Evolutionary conservation across 2,329 filamentous ascomycete genomes (phyloP), one percentile per base, ranked within the genome.

Genomic region (Colletotrichum lini): DNA sequence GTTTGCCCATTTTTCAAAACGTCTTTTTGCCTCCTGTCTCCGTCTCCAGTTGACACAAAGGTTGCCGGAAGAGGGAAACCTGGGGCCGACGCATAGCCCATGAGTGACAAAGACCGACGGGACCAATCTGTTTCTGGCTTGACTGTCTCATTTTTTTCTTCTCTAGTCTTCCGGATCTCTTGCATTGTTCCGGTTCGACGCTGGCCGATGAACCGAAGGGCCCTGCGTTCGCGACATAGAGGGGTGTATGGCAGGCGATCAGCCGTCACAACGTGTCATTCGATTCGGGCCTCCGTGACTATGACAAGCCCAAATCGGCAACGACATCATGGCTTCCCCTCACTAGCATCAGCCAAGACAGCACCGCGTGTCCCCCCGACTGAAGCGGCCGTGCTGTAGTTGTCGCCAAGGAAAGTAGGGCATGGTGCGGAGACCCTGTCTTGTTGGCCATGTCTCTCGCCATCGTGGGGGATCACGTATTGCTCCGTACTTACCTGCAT

Each of bases 1-100:
- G 65, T 71, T 59, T 63, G 30, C 52, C 53, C 30, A 54, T 54
- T 59, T 30, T 59, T 23, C 68, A 64, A 64, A 54, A 49, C 58
- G 26, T 50, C 45, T 8, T 6, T 53, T 57, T 52, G 23, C 54
- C 26, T 47, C 35, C 23, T 52, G 30, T 40, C 40, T 30, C 15
- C 9, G 44, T 40, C 52, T 58, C 52, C 30, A 52, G 50, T 40
- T 53, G 52, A 67, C 38, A 58, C 64, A 53, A 35, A 40, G 40
- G 15, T 63, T 67, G 18, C 68, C 64, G 9, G 26, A 62, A 26
- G 18, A 49, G 64, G 30, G 52, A 50, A 45, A 53, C 30, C 18
- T 18, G 44, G 44, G 23, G 38, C n/a, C 21, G 26, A 16, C 42
- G 9, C 52, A 49, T 45, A 23, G 50, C 35, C 50, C 42, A 52